Base-by-base conservation (phyloP, 306 rosid species). In the Lathyrus aphaca region DNA sequence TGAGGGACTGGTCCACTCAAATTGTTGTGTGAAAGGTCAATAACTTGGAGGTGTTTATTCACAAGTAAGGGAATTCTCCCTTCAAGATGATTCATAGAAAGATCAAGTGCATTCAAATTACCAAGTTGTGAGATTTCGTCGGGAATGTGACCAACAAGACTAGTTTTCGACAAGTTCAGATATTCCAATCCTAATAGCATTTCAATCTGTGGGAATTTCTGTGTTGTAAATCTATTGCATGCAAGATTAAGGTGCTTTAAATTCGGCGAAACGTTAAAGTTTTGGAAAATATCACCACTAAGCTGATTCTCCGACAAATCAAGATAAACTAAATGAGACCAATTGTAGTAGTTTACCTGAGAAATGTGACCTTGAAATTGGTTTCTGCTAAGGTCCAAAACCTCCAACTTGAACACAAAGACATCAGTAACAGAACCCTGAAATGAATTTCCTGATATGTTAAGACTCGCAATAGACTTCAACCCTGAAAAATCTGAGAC, bases 291-390 rank as follows among this genome's bases (percentile, higher is more conserved):
- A 21, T 86, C 86, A 66, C 97, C 99, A 84, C 85, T 84, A 7
- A 95, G 85, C 62, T 77, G 81, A 81, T 95, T 95, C 87, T 79
- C 91, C 64, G 97, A 95, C 78, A 95, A 72, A 85, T 95, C 99
- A 21, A 95, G 83, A 80, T 86, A 87, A 85, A 87, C 80, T 80
- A 95, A 81, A 87, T 66, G 85, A 73, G 93, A 86, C 96, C 86
- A 87, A 40, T 69, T 84, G 75, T 71, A 74, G 75, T 71, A 74
- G 48, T 73, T 82, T 89, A 87, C 97, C 97, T 89, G 92, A 53
- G 97, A 83, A 77, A 91, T 69, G 80, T 81, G 78, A 71, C 95
- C 93, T 69, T 82, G 88, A 81, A 95, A 89, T 81, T 85, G 91
- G 83, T 95, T 95, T 80, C 86, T 89, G 83, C 96, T 89, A 69